Evolutionary conservation across 257 asterid genomes (phyloP), one percentile per base, ranked within the genome.

Genomic region (Solanum bukasovii): DNA sequence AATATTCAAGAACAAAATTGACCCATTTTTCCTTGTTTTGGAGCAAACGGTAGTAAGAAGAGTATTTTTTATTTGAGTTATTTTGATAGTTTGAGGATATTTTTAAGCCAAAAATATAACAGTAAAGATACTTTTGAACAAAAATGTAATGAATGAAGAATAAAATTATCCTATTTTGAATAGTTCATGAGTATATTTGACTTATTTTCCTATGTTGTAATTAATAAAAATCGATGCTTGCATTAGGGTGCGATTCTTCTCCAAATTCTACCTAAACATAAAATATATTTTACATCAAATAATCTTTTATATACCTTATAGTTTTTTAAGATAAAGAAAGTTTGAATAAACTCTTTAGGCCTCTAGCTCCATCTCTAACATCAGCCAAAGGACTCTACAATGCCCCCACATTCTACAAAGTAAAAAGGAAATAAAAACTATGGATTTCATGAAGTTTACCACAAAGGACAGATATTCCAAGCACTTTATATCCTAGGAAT

Each of bases 311-410:
- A 3, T 70, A 29, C 18, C 9, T 29, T 29, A 29, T 29, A 68
- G 0, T 68, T 29, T 67, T 29, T 13, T 27, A 25, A 12, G 3
- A 46, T 3, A 1, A 67, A 1, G 0, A 27, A 27, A 68, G 0
- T 11, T 65, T 7, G 9, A 29, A 27, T 27, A 13, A 68, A 68
- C 10, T 68, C 5, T 13, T 68, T 68, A 0, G 5, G 10, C 34
- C 20, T 0, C 5, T 13, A 29, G 38, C 38, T 70, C 42, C 14
- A 5, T 14, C 79, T 16, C 0, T 4, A 5, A 72, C 42, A 72
- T 33, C 27, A 16, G 7, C 44, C 78, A 71, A 16, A 0, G 78
- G 42, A 71, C n/a, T 71, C 77, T 6, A 29, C 75, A 16, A 14
- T 23, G 12, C 35, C 1, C 13, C 23, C 34, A 44, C 52, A 44